Evolutionary conservation across 345 rosid species (phyloP).

Genomic region (Ceriops decandra): DNA sequence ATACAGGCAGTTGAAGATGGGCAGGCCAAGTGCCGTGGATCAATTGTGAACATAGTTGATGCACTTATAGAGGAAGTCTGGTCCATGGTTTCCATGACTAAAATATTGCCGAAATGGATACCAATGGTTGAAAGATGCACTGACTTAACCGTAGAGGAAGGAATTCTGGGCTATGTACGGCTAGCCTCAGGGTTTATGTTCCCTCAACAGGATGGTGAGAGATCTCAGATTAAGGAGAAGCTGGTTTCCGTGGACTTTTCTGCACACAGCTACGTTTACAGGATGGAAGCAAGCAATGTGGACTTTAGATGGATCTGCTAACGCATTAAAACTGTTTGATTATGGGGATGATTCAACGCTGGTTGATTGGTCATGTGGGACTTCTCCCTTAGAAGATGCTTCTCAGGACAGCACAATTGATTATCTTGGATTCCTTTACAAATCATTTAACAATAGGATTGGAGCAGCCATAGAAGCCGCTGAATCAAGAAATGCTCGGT

Average conservation of each 20-base stretch:
- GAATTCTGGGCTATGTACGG: conserved; percentile 41
- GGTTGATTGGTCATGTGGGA: conserved; percentile 46
- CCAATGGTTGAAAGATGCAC: conserved; percentile 55
- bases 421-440: conserved; percentile 47
- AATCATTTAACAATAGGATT: conserved; percentile 47
- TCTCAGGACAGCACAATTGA: conserved; percentile 39
- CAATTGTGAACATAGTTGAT: conserved; percentile 40
- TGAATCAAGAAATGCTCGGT: conserved; percentile 8
- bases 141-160: conserved; percentile 41
- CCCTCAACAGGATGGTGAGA: conserved; percentile 47
- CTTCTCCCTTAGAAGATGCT: conserved; percentile 39
- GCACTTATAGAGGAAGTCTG: conserved; percentile 43
- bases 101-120: conserved; percentile 49
- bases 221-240: conserved; percentile 61
- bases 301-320: conserved; percentile 48
- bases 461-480: conserved; percentile 35
- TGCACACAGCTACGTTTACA: conserved; percentile 34
- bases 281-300: conserved; percentile 50
- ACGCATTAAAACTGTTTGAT: conserved; percentile 36
- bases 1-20: conserved; percentile 26
- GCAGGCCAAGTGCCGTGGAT: conserved; percentile 43
- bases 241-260: conserved; percentile 41
- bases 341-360: conserved; percentile 40
- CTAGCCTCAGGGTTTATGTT: conserved; percentile 57
- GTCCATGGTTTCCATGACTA: conserved; percentile 43